Evolutionary conservation across 2,329 filamentous ascomycete species (phyloP).

Genomic region (Chrysosphaeria jannelii): DNA sequence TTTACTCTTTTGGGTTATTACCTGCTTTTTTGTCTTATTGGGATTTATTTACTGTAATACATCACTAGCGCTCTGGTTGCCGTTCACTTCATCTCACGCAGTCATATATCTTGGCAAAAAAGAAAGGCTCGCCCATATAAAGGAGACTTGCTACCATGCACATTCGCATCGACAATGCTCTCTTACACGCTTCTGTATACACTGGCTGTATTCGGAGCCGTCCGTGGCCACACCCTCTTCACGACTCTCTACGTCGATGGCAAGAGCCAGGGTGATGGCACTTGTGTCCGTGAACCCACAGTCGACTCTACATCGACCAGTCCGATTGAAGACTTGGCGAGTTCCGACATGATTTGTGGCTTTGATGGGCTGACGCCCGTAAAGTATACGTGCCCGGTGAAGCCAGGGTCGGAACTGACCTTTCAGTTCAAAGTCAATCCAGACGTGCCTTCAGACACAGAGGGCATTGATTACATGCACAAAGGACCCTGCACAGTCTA

Average conservation of each 20-base stretch:
- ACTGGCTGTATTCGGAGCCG: slow-evolving; percentile 10
- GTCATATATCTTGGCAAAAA: too few relatives aligned
- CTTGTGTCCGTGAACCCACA: slow-evolving; percentile 36
- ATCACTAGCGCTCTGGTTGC: background rate
- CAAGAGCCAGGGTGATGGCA: slow-evolving; percentile 35
- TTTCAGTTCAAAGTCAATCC: slow-evolving; percentile 36
- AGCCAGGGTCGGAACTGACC: slow-evolving; percentile 24
- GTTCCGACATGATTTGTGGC: slow-evolving; percentile 37
- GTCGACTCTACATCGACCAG: slow-evolving; percentile 18
- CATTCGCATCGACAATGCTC: too few relatives aligned
- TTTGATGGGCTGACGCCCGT: slow-evolving; percentile 14
- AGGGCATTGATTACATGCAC: slow-evolving; percentile 27
- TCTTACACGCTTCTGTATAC: slow-evolving; percentile 9
- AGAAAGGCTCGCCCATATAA: too few relatives aligned
- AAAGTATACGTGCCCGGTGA: slow-evolving; percentile 16
- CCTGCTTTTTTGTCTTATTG: too few relatives aligned
- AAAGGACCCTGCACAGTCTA: slow-evolving; percentile 45
- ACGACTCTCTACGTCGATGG: slow-evolving; percentile 32
- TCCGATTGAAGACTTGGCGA: slow-evolving; percentile 25
- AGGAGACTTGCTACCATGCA: too few relatives aligned
- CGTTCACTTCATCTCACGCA: background rate
- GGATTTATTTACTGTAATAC: too few relatives aligned
- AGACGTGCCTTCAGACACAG: slow-evolving; percentile 19
- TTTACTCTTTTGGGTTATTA: too few relatives aligned
- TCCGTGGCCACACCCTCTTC: slow-evolving; percentile 27